These are phyloP conservation scores for Penicillium diatomitis DNA, from an alignment of 495 filamentous ascomycete genomes.

Conservation along the genomic window DNA sequence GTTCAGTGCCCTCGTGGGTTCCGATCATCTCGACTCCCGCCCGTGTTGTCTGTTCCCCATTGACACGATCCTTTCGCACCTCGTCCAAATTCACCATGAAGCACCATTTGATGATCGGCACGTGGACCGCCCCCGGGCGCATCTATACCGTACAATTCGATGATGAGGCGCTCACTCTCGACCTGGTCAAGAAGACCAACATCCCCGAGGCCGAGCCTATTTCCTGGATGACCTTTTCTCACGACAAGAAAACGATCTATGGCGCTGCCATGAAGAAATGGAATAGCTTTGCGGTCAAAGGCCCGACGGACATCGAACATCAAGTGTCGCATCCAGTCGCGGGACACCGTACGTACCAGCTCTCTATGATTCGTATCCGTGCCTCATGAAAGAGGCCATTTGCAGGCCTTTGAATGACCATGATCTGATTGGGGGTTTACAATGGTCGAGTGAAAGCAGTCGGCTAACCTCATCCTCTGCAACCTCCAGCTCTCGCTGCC, in stretches of 20 bases:
- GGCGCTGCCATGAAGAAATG: constrained; percentile 85
- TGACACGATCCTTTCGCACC: constrained; percentile 8
- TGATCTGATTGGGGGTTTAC: no score
- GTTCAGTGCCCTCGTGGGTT: neutral
- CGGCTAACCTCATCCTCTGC: neutral
- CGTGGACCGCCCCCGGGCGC: constrained; percentile 75
- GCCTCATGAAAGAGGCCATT: no score
- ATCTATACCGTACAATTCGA: constrained; percentile 81
- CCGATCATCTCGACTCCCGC: neutral
- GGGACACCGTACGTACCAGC: constrained; percentile 43
- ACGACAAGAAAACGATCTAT: constrained; percentile 74
- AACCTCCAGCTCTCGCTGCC: constrained; percentile 49
- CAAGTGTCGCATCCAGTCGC: constrained; percentile 63
- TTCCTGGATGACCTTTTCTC: constrained; percentile 86
- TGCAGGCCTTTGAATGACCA: no score
- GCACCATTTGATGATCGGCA: constrained; percentile 77
- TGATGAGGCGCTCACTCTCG: constrained; percentile 60
- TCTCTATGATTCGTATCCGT: neutral
- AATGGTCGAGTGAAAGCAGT: no score
- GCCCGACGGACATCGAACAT: constrained; percentile 69
- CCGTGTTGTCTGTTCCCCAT: neutral
- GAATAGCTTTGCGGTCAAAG: constrained; percentile 68
- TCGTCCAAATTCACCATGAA: constrained; percentile 43
- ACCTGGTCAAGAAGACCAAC: constrained; percentile 65
- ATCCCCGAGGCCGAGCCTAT: constrained; percentile 77